Percentiles rank a stretch among this genome's conserved stretches.
These are phyloP conservation scores for Nakaseomyces bracarensis DNA, from an alignment of 1,139 yeast genomes.

Conservation along the genomic window DNA sequence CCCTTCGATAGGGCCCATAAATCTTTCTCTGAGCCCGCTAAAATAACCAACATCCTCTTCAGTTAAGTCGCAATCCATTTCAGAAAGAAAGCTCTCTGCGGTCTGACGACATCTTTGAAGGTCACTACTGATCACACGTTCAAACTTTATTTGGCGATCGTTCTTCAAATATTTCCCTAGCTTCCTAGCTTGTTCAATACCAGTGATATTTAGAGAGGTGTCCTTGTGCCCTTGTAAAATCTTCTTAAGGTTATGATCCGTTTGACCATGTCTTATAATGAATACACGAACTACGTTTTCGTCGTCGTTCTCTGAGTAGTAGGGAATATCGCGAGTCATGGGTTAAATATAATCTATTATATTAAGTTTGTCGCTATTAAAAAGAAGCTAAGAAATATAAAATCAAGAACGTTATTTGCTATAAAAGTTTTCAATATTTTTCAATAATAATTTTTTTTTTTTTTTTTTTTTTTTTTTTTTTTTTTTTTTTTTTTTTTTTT, in stretches of 20 bases:
- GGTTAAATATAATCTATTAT: too few species aligned
- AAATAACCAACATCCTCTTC: slow-evolving; percentile 17
- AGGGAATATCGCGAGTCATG: slow-evolving; percentile 20
- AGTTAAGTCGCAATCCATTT: slow-evolving; percentile 1
- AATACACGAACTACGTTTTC: slow-evolving; percentile 43
- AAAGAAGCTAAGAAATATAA: background rate
- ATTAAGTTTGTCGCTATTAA: background rate
- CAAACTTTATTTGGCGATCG: slow-evolving; percentile 33
- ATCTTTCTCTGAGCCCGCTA: slow-evolving; percentile 55
- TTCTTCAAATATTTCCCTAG: slow-evolving; percentile 36
- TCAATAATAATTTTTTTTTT: too few species aligned
- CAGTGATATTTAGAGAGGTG: slow-evolving; percentile 51
- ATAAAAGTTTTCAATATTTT: too few species aligned
- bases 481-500: too few species aligned
- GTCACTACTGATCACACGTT: slow-evolving; percentile 51
- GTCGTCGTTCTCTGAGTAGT: slow-evolving; percentile 29
- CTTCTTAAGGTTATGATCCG: slow-evolving; percentile 57
- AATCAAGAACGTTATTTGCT: too few species aligned
- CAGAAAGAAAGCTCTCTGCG: slow-evolving; percentile 28
- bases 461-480: too few species aligned
- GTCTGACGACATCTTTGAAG: slow-evolving; percentile 54
- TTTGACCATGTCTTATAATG: slow-evolving; percentile 73
- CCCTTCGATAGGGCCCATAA: slow-evolving; percentile 77
- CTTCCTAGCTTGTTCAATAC: slow-evolving; percentile 46
- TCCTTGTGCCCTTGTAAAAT: slow-evolving; percentile 68